These are phyloP conservation scores for Ramichloridium luteum DNA, from an alignment of 2,329 filamentous ascomycete species.

Conservation along the genomic window DNA sequence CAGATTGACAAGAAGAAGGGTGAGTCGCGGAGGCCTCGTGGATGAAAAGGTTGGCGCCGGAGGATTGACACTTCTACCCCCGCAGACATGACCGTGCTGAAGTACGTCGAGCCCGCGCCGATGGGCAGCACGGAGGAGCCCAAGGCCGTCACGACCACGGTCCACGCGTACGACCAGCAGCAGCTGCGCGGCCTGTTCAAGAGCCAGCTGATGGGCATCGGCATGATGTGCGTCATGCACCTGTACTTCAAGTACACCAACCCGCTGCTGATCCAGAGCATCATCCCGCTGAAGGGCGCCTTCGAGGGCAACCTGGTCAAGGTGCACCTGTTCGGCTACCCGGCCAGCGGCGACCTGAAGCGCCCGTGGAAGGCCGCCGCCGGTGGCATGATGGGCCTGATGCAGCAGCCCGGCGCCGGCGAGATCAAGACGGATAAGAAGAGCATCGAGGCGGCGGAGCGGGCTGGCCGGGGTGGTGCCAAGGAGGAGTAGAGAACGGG, in stretches of 20 bases:
- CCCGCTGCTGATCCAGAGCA: conserved; percentile 94
- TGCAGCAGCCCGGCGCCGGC: conserved; percentile 44
- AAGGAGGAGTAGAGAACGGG: conserved; percentile 43
- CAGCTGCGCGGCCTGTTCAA: conserved; percentile 81
- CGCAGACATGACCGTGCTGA: conserved; percentile 86
- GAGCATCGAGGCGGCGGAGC: conserved; percentile 42
- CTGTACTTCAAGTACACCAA: conserved; percentile 99
- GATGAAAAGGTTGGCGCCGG: too few species aligned
- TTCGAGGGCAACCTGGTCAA: conserved; percentile 94
- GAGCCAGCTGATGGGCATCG: conserved; percentile 86
- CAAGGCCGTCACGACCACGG: conserved; percentile 91
- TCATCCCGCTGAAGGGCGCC: conserved; percentile 92
- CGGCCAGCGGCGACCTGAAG: conserved; percentile 82
- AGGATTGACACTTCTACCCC: conserved; percentile 3
- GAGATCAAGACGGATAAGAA: conserved; percentile 72
- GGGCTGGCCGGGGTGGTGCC: conserved; percentile 37
- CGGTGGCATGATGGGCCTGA: conserved; percentile 66
- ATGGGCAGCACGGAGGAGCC: conserved; percentile 90
- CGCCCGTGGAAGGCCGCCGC: conserved; percentile 82
- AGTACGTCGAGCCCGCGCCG: conserved; percentile 92
- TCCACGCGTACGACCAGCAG: conserved; percentile 83
- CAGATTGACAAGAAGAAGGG: conserved; percentile 96
- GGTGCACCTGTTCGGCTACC: conserved; percentile 80
- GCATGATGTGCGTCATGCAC: conserved; percentile 98
- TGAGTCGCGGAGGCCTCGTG: conserved; percentile 33